phyloP scores from a whole-genome alignment of 2,329 filamentous ascomycete genomes.

The Arachnopeziza araneosa region DNA sequence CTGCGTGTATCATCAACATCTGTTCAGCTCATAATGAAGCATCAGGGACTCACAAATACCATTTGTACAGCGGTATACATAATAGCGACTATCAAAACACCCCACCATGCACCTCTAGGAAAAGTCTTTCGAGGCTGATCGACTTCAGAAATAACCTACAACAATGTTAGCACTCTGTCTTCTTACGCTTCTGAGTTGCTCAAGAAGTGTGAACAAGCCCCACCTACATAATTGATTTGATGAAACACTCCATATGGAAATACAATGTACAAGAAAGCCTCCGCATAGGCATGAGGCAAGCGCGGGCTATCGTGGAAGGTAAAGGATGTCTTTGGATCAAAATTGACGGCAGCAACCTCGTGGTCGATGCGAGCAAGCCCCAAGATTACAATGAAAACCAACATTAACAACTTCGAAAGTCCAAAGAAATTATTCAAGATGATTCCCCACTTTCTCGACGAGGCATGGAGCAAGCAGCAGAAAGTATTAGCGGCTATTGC shows the following conservation, averaged over 20 bases:
- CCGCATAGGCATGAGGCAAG: constrained; percentile 26
- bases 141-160: constrained; percentile 3
- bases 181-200: background rate
- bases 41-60: background rate
- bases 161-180: background rate
- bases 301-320: background rate
- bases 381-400: constrained; percentile 39
- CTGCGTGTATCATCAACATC: background rate
- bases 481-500: constrained; percentile 40
- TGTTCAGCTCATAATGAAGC: no score
- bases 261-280: constrained; percentile 39
- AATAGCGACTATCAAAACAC: background rate
- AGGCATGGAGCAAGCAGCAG: constrained; percentile 43
- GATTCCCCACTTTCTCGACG: constrained; percentile 44
- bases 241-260: constrained; percentile 37
- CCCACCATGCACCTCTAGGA: constrained; percentile 1
- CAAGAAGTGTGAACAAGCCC: background rate
- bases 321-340: constrained; percentile 3
- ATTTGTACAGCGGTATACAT: background rate
- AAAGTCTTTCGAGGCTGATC: constrained; percentile 3
- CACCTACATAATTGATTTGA: constrained; percentile 38
- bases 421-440: constrained; percentile 45
- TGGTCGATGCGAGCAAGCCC: constrained; percentile 23
- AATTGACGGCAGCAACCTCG: background rate
- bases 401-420: constrained; percentile 41